Evolutionary conservation across 228 moss, liverwort and hornwort genomes (phyloP), one percentile per base, ranked within the genome.

Genomic region (Sphagnum fallax): DNA sequence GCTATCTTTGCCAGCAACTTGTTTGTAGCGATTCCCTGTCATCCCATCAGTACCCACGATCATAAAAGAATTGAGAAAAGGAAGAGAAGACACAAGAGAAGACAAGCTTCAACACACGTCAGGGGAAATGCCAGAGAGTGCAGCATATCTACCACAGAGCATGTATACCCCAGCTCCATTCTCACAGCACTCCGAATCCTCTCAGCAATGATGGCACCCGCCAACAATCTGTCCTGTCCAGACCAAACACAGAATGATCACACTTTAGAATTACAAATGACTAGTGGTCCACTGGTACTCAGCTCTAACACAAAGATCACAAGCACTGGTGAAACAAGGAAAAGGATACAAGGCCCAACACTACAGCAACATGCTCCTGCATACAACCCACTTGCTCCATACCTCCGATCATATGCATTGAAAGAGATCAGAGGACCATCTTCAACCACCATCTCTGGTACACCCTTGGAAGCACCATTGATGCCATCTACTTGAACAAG

Each of bases 1-100:
- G 93, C 97, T 50, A 93, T 93, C 80, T 90, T 97, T 47, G 93
- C 97, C 61, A 97, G 75, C 55, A 91, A 78, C 70, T 93, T 97
- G 78, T 97, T 97, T 47, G 93, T 90, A 59, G 91, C 97, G 67
- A 97, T 97, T 70, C 93, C 97, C 97, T 97, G 65, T 52, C 12
- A 76, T 62, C 55, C 52, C 4, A n/a, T 57, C 66, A 50, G 14
- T 65, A 72, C 48, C n/a, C 55, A 55, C 55, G 4, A 55, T 12
- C 55, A 55, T 12, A 62, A 2, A 32, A 32, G 32, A 32, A 32
- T 32, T 32, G 32, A 32, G 32, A 47, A 13, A 10, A 6, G 16
- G 16, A 18, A 49, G 49, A 15, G 49, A 49, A 6, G 14, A 11
- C 49, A 65, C 14, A 65, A 6, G 18, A 47, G 5, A 51, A 8